Evolutionary conservation across 352 stramenopile genomes (phyloP), one percentile per base, ranked within the genome.

Genomic region (Phytopythium oedochilum): DNA sequence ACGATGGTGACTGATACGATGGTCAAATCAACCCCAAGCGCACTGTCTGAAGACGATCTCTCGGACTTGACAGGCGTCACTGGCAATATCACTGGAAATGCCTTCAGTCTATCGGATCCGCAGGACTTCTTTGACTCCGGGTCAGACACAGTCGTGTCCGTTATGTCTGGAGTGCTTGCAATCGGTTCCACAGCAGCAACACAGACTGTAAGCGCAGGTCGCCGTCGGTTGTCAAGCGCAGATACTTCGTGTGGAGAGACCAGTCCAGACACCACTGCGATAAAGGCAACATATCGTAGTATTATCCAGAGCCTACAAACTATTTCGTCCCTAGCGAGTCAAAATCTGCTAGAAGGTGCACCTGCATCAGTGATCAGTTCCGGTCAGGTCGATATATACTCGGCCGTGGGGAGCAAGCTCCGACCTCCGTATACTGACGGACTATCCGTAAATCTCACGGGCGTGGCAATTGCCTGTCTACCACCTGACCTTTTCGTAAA

Each of bases 301-400:
- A 55, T 78, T 8, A 55, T 90, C 8, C 38, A 61, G 4, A 77
- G 79, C 2, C 63, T 92, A 10, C 75, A 83, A 26, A 75, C 73
- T 0, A 50, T 92, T 5, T 64, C 75, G 0, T 69, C 73, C 1
- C 48, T 92, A 0, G 75, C 72, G 14, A 88, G 82, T 39, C 48
- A 78, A 23, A 70, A 73, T 38, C 57, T 84, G 5, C 51, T 89
- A 15, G 55, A 50, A 1, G 73, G 69, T 5, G 78, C 89, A 50
- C 48, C 64, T 1, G 60, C 70, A 0, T 65, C 60, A 15, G 17
- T 53, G 6, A 35, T 89, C 18, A 56, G 64, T n/a, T 65, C 60
- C 0, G 39, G 43, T 9, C 51, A 74, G 31, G 63, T 89, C 14
- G 52, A 64, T 28, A 70, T 60, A 0, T 71, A 73, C 29, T 67